Evolutionary conservation across 176 grass and related monocot genomes (phyloP).

Genomic region (Oryza coarctata): DNA sequence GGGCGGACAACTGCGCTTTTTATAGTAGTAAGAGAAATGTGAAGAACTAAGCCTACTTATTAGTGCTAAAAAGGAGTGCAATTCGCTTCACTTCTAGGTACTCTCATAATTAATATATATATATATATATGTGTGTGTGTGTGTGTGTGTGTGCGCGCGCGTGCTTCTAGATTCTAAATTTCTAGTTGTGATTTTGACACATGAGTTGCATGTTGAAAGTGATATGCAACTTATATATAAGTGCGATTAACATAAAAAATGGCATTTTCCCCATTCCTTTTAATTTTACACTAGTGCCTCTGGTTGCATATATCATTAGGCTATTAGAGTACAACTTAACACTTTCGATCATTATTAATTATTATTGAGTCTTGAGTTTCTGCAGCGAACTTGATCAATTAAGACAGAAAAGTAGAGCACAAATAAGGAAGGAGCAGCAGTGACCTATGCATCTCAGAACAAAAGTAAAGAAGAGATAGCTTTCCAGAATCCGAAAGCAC

Average conservation of each 20-base stretch:
- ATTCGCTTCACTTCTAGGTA: neutral
- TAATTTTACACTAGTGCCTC: neutral
- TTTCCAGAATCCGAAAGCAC: slow-evolving; percentile 97
- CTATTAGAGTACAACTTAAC: slow-evolving; percentile 14
- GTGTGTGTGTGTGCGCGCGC: too few species aligned
- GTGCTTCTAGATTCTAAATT: slow-evolving; percentile 2
- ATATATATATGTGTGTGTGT: too few species aligned
- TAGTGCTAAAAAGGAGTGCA: neutral
- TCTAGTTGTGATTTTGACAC: neutral
- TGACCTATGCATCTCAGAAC: slow-evolving; percentile 90
- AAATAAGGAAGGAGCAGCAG: slow-evolving; percentile 34
- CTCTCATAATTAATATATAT: neutral
- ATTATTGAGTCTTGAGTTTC: neutral
- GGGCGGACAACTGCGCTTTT: too few species aligned
- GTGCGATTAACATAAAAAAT: neutral
- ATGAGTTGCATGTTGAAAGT: neutral
- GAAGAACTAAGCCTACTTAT: neutral
- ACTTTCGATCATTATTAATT: neutral
- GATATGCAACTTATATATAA: neutral
- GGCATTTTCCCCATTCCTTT: neutral
- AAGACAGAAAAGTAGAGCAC: neutral
- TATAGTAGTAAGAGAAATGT: too few species aligned
- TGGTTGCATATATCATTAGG: neutral
- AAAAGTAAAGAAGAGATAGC: slow-evolving; percentile 90
- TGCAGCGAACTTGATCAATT: neutral